phyloP scores from a whole-genome alignment of 179 eudicot genomes.

The Silene coronaria region DNA sequence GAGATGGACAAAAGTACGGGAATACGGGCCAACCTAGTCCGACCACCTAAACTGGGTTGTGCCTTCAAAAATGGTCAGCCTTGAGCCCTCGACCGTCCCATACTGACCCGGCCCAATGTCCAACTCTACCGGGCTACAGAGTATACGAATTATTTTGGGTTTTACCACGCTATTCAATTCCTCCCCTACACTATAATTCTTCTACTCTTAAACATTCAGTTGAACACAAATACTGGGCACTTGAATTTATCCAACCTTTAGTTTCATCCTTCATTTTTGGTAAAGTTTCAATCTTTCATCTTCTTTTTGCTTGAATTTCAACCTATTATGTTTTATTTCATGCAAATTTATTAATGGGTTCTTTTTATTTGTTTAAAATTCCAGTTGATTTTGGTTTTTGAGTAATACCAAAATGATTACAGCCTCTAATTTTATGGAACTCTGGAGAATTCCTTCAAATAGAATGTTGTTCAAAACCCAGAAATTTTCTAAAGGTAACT shows the following conservation, averaged over 20 bases:
- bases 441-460: conserved; percentile 56
- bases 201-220: too few relatives aligned
- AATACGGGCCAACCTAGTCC: too few relatives aligned
- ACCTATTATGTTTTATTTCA: background rate
- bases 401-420: conserved; percentile 28
- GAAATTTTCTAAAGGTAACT: conserved; percentile 40
- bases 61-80: too few relatives aligned
- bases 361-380: background rate
- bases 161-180: too few relatives aligned
- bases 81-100: too few relatives aligned
- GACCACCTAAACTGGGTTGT: too few relatives aligned
- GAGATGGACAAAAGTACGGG: too few relatives aligned
- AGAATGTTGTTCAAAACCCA: conserved; percentile 35
- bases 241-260: background rate
- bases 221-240: background rate
- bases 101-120: too few relatives aligned
- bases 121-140: too few relatives aligned
- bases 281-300: conserved; percentile 15
- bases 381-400: background rate
- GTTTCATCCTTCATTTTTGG: background rate
- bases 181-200: too few relatives aligned
- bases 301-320: background rate
- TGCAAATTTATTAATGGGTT: conserved; percentile 6
- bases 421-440: conserved; percentile 39
- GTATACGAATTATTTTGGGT: too few relatives aligned